Evolutionary conservation across 495 filamentous ascomycete species (phyloP).

Genomic region (Glutinoglossum americanum): DNA sequence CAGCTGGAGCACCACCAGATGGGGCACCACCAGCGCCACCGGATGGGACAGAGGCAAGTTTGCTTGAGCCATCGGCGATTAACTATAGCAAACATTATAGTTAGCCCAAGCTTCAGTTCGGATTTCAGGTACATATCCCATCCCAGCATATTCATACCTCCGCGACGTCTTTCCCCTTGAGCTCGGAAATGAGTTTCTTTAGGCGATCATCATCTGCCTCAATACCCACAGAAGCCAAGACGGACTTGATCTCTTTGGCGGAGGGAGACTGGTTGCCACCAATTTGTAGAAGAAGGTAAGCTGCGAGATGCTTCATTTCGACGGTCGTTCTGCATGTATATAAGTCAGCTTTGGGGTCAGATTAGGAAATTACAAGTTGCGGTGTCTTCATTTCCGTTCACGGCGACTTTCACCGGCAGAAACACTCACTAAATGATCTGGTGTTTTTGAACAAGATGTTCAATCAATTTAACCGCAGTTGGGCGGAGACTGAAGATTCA

Average conservation of each 20-base stretch:
- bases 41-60: conserved; percentile 95
- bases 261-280: conserved; percentile 84
- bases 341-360: neutral
- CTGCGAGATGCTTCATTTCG: conserved; percentile 99
- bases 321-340: conserved; percentile 8
- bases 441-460: conserved; percentile 53
- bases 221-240: conserved; percentile 87
- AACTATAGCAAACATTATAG: conserved; percentile 32
- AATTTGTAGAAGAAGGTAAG: conserved; percentile 89
- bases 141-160: conserved; percentile 36
- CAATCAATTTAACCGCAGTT: conserved; percentile 89
- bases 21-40: conserved; percentile 56
- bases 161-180: conserved; percentile 93
- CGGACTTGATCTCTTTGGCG: conserved; percentile 66
- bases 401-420: neutral
- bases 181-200: conserved; percentile 65
- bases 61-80: conserved; percentile 72
- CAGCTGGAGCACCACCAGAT: conserved; percentile 39
- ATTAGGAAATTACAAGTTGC: neutral
- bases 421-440: conserved; percentile 1
- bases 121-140: conserved; percentile 1
- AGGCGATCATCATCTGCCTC: conserved; percentile 84
- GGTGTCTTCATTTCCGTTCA: neutral
- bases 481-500: conserved; percentile 75
- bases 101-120: conserved; percentile 4